Evolutionary conservation across 768 basidiomycete species (phyloP).

Genomic region (Tricholoma furcatifolium): DNA sequence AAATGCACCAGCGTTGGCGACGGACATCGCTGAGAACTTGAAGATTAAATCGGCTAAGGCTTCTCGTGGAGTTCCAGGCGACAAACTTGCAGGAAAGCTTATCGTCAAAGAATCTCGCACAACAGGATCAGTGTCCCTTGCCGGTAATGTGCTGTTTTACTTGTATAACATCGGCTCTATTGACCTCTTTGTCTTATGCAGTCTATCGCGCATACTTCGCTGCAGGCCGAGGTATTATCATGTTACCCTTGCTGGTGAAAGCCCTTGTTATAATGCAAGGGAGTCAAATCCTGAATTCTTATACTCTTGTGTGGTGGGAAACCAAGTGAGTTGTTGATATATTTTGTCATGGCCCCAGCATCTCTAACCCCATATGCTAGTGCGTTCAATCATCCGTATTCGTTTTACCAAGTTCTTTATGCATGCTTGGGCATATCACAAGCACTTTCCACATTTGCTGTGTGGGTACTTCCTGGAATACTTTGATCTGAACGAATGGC

Average conservation of each 20-base stretch:
- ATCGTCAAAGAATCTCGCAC: slow-evolving; percentile 64
- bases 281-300: slow-evolving; percentile 59
- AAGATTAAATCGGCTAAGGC: slow-evolving; percentile 36
- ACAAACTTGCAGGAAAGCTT: slow-evolving; percentile 64
- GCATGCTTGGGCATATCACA: slow-evolving; percentile 60
- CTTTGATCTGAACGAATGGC: background rate
- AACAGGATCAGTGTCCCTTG: slow-evolving; percentile 59
- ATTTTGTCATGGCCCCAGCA: background rate
- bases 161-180: background rate
- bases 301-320: slow-evolving; percentile 75
- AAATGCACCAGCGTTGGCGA: slow-evolving; percentile 19
- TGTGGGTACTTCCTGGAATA: slow-evolving; percentile 34
- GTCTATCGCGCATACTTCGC: slow-evolving; percentile 60
- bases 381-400: slow-evolving; percentile 45
- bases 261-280: slow-evolving; percentile 59
- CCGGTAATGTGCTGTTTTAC: slow-evolving; percentile 30
- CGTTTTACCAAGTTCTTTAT: slow-evolving; percentile 66
- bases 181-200: slow-evolving; percentile 18
- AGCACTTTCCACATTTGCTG: slow-evolving; percentile 50
- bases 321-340: slow-evolving; percentile 40
- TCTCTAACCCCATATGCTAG: slow-evolving; percentile 21
- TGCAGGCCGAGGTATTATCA: slow-evolving; percentile 52
- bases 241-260: slow-evolving; percentile 48
- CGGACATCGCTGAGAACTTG: slow-evolving; percentile 25
- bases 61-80: slow-evolving; percentile 43